Evolutionary conservation across 257 asterid species (phyloP).

Genomic region (Solanum rostratum): DNA sequence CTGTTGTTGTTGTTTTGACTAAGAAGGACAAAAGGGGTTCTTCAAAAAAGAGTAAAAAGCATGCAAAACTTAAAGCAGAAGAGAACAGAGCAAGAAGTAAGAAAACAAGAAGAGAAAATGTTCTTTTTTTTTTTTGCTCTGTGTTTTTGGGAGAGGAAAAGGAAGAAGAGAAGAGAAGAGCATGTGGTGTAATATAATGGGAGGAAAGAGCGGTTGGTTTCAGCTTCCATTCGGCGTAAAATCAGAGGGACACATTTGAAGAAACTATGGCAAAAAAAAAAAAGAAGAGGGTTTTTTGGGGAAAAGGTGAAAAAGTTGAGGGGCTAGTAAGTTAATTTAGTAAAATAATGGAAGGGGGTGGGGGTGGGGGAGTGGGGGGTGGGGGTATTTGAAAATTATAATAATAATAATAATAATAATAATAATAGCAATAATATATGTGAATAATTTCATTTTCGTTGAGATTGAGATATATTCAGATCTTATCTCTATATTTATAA

Average conservation of each 20-base stretch:
- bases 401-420: too few relatives aligned
- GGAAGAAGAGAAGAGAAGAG: constrained; percentile 1
- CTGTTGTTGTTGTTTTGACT: background rate
- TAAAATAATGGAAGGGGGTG: background rate
- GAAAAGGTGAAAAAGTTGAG: background rate
- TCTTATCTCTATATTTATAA: too few relatives aligned
- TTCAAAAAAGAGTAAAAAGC: background rate
- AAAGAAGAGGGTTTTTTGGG: background rate
- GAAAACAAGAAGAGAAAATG: background rate
- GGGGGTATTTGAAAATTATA: background rate
- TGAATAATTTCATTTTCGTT: too few relatives aligned
- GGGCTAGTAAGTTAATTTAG: background rate
- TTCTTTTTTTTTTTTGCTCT: background rate
- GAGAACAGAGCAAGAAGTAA: constrained; percentile 10
- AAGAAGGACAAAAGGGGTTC: background rate
- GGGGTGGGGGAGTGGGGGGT: too few relatives aligned
- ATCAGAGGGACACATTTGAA: constrained; percentile 33
- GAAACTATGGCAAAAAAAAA: background rate
- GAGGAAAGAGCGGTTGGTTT: constrained; percentile 74
- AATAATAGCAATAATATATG: too few relatives aligned
- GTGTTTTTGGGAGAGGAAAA: constrained; percentile 2
- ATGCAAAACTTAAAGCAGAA: background rate
- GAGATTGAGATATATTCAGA: too few relatives aligned
- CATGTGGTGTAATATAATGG: constrained; percentile 85
- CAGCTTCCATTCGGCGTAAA: constrained; percentile 83